phyloP scores from a whole-genome alignment of 495 filamentous ascomycete species.

The Xylaria curta region DNA sequence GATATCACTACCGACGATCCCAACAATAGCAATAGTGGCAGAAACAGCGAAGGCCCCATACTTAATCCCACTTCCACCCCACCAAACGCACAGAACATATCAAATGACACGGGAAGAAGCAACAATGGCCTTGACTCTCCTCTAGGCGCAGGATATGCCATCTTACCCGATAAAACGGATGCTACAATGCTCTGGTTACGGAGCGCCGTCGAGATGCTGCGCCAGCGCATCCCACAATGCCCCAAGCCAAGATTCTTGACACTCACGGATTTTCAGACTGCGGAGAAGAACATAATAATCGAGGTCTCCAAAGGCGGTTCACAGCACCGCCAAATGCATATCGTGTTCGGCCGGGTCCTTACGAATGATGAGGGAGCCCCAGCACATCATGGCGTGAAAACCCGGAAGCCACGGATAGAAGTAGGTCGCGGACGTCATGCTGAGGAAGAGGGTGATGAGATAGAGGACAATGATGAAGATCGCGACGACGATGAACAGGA shows the following conservation, averaged over 20 bases:
- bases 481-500: background rate
- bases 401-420: slow-evolving; percentile 12
- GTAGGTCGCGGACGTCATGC: background rate
- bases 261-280: slow-evolving; percentile 40
- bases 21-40: background rate
- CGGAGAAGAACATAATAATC: slow-evolving; percentile 37
- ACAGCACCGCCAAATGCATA: slow-evolving; percentile 21
- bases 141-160: slow-evolving; percentile 40
- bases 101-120: slow-evolving; percentile 4
- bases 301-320: slow-evolving; percentile 30
- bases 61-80: background rate
- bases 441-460: background rate
- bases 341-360: slow-evolving; percentile 25
- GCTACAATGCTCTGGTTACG: slow-evolving; percentile 38
- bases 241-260: slow-evolving; percentile 37
- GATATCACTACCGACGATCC: background rate
- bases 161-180: slow-evolving; percentile 40
- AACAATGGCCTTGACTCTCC: slow-evolving; percentile 31
- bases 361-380: slow-evolving; percentile 1
- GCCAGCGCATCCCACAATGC: slow-evolving; percentile 34
- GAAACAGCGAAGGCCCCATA: background rate
- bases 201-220: slow-evolving; percentile 38
- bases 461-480: background rate
- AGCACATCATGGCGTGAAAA: slow-evolving; percentile 19
- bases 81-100: slow-evolving; percentile 2